Evolutionary conservation across 2,329 filamentous ascomycete genomes (phyloP).

Genomic region (Decorospora gaudefroyi): DNA sequence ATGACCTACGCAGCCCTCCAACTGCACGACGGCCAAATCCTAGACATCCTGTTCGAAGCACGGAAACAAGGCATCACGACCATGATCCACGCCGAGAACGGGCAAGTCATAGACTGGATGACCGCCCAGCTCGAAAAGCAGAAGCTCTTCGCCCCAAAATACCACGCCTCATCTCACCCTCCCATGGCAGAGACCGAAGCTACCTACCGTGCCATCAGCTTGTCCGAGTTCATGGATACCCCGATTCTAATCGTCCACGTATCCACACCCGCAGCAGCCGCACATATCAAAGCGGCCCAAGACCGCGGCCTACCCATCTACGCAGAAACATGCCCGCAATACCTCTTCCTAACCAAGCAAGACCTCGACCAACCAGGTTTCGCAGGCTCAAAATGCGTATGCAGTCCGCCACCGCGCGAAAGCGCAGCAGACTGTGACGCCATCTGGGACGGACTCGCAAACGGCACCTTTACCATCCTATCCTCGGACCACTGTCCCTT

Average conservation of each 20-base stretch:
- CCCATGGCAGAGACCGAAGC: constrained; percentile 58
- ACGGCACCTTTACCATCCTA: constrained; percentile 60
- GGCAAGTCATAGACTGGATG: constrained; percentile 60
- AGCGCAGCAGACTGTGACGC: constrained; percentile 54
- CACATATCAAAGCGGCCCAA: constrained; percentile 56
- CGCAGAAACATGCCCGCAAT: constrained; percentile 62
- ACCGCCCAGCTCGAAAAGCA: constrained; percentile 58
- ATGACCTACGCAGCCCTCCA: constrained; percentile 50
- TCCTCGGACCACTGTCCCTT: constrained; percentile 57
- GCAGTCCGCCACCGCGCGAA: constrained; percentile 58
- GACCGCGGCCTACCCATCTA: constrained; percentile 56
- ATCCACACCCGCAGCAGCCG: constrained; percentile 53
- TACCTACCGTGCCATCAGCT: constrained; percentile 58
- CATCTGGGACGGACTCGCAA: constrained; percentile 57
- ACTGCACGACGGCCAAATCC: constrained; percentile 47
- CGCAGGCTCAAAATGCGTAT: constrained; percentile 61
- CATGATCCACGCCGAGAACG: constrained; percentile 62
- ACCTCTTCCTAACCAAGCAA: constrained; percentile 58
- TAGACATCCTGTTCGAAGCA: constrained; percentile 48
- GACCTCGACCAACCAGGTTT: constrained; percentile 58
- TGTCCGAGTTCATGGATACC: constrained; percentile 57
- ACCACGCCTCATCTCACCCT: constrained; percentile 57
- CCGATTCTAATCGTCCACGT: constrained; percentile 62
- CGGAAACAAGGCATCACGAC: constrained; percentile 56
- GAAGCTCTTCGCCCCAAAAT: constrained; percentile 56